Conservation (phyloP, 1,284 basidiomycete species). For the Salmacisia buchloeana region DNA sequence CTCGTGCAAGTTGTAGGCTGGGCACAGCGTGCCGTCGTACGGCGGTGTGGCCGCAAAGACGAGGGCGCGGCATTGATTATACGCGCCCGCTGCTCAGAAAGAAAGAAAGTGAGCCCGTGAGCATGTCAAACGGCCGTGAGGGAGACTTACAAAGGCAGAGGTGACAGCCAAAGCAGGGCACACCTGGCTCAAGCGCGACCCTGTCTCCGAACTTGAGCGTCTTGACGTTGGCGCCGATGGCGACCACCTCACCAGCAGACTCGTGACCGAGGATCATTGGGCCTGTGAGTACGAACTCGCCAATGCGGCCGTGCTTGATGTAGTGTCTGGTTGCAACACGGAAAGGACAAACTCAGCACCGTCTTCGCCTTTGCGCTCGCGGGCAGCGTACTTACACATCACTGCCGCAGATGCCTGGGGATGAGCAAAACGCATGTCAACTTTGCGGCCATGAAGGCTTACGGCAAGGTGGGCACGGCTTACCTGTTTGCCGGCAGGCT, state of each 20-base stretch:
- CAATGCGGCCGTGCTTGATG: slow-evolving; percentile 44
- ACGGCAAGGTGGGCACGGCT: not conserved
- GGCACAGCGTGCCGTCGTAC: slow-evolving; percentile 75
- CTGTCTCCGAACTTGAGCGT: slow-evolving; percentile 73
- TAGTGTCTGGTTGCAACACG: slow-evolving; percentile 24
- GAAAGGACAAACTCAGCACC: not conserved
- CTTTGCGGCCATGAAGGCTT: not conserved
- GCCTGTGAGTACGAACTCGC: slow-evolving; percentile 67
- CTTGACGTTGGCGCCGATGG: slow-evolving; percentile 68
- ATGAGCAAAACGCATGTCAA: slow-evolving; percentile 39
- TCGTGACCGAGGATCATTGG: slow-evolving; percentile 73
- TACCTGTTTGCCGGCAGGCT: slow-evolving; percentile 68
- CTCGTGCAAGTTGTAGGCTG: slow-evolving; percentile 55
- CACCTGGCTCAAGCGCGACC: slow-evolving; percentile 79
- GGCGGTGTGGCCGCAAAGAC: slow-evolving; percentile 84
- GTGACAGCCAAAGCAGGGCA: slow-evolving; percentile 63
- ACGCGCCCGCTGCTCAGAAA: slow-evolving; percentile 9
- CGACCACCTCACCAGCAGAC: slow-evolving; percentile 57
- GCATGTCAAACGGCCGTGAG: slow-evolving; percentile 7
- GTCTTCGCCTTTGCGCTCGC: not conserved
- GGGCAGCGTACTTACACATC: slow-evolving; percentile 53
- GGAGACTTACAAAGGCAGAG: slow-evolving; percentile 11
- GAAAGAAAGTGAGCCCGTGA: slow-evolving; percentile 30
- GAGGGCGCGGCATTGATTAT: slow-evolving; percentile 68
- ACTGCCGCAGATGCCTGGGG: slow-evolving; percentile 71